Evolutionary conservation across 352 stramenopile genomes (phyloP).

Genomic region (Globisporangium emineosum): DNA sequence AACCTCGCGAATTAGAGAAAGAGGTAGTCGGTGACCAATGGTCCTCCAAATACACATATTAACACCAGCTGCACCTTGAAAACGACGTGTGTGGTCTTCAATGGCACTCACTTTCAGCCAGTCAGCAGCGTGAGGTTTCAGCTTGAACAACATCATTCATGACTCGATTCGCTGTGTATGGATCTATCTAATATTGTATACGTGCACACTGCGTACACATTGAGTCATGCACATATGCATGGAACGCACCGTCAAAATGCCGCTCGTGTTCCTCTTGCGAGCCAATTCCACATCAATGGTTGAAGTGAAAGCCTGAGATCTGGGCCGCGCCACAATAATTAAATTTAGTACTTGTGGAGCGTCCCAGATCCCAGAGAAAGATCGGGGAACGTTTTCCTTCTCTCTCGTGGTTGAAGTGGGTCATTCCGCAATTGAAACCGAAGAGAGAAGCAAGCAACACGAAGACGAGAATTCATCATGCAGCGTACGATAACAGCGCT

Average conservation of each 20-base stretch:
- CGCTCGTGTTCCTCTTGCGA: no score
- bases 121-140: background rate
- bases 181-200: background rate
- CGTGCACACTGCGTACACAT: background rate
- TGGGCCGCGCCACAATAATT: background rate
- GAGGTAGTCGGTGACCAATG: no score
- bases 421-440: slow-evolving; percentile 4
- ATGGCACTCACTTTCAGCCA: background rate
- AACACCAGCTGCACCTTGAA: background rate
- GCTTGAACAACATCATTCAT: background rate
- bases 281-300: no score
- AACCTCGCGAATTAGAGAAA: background rate
- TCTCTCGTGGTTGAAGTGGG: slow-evolving; percentile 8
- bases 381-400: background rate
- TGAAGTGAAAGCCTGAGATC: background rate
- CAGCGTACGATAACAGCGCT: background rate
- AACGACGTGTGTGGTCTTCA: background rate
- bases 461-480: background rate
- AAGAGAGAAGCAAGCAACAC: background rate
- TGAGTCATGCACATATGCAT: background rate
- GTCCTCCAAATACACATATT: background rate
- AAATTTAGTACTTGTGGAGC: background rate
- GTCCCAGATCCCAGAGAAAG: no score
- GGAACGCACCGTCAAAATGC: background rate
- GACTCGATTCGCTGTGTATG: background rate